These are phyloP conservation scores for Ophiostoma novo-ulmi DNA, from an alignment of 2,329 filamentous ascomycete species.

Conservation along the genomic window DNA sequence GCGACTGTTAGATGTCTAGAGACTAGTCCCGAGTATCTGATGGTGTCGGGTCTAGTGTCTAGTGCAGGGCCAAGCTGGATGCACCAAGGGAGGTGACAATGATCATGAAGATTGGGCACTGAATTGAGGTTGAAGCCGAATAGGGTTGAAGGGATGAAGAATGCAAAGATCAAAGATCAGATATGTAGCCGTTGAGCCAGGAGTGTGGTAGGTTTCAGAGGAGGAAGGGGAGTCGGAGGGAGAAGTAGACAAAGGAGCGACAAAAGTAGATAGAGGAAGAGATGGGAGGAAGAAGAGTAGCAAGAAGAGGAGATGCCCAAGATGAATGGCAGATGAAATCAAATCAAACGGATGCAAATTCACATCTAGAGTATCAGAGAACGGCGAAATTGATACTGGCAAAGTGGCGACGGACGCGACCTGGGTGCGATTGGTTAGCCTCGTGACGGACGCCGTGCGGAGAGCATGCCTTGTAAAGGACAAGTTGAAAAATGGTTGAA, in stretches of 20 bases:
- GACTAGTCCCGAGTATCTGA: background rate
- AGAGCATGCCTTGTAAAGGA: constrained; percentile 4
- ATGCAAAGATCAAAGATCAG: constrained; percentile 8
- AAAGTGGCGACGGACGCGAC: constrained; percentile 27
- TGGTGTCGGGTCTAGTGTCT: background rate
- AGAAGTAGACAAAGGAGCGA: background rate
- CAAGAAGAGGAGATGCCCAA: background rate
- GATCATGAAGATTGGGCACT: background rate
- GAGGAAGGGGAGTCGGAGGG: background rate
- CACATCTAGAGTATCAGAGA: background rate
- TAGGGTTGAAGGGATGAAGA: constrained; percentile 6
- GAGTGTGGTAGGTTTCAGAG: background rate
- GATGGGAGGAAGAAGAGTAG: background rate
- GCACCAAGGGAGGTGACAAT: background rate
- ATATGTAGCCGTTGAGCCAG: constrained; percentile 10
- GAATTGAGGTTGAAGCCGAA: background rate
- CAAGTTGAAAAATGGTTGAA: background rate
- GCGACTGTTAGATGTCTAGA: background rate
- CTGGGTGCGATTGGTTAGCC: constrained; percentile 29
- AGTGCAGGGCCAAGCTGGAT: background rate
- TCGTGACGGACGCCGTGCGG: constrained; percentile 27
- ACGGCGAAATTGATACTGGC: background rate
- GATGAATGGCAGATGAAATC: background rate
- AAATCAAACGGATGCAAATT: background rate
- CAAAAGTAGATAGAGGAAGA: background rate